Conservation (phyloP, 352 stramenopile species). For the Globisporangium lucens region DNA sequence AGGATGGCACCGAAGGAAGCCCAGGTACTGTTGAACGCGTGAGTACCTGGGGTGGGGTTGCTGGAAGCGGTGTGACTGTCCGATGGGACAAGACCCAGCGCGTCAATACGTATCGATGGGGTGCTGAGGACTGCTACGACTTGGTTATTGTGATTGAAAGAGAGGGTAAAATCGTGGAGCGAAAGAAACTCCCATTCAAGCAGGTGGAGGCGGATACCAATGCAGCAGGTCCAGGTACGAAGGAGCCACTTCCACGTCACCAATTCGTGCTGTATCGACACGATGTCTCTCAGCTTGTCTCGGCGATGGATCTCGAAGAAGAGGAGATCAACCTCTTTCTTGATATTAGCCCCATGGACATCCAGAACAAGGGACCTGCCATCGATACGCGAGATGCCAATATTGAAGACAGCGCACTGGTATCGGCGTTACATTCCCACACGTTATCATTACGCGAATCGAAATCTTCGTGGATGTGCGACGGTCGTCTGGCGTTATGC, state of each 20-base stretch:
- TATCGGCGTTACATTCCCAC: slow-evolving; percentile 58
- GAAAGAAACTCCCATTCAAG: slow-evolving; percentile 44
- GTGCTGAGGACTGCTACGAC: slow-evolving; percentile 73
- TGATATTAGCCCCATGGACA: slow-evolving; percentile 28
- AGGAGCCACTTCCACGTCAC: slow-evolving; percentile 36
- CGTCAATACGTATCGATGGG: slow-evolving; percentile 84
- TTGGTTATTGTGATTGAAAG: slow-evolving; percentile 68
- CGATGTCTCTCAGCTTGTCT: slow-evolving; percentile 39
- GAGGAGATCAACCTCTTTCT: slow-evolving; percentile 57
- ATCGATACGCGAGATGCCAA: slow-evolving; percentile 12
- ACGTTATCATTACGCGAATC: slow-evolving; percentile 39
- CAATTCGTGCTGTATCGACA: slow-evolving; percentile 66
- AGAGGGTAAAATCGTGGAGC: slow-evolving; percentile 38
- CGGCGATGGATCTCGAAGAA: slow-evolving; percentile 51
- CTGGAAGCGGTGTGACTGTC: slow-evolving; percentile 75
- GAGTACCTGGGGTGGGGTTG: slow-evolving; percentile 71
- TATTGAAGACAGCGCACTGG: slow-evolving; percentile 18
- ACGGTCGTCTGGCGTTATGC: slow-evolving; percentile 52
- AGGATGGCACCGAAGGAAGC: slow-evolving; percentile 64
- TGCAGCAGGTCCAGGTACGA: slow-evolving; percentile 10
- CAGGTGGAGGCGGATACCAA: slow-evolving; percentile 18
- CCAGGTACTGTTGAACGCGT: slow-evolving; percentile 73
- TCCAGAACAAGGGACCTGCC: slow-evolving; percentile 7
- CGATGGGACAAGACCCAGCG: slow-evolving; percentile 80
- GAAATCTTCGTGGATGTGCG: slow-evolving; percentile 73